Percentiles rank a stretch among this genome's conserved stretches.
Conservation (phyloP, 106 monocot species). For the Allium fistulosum region DNA sequence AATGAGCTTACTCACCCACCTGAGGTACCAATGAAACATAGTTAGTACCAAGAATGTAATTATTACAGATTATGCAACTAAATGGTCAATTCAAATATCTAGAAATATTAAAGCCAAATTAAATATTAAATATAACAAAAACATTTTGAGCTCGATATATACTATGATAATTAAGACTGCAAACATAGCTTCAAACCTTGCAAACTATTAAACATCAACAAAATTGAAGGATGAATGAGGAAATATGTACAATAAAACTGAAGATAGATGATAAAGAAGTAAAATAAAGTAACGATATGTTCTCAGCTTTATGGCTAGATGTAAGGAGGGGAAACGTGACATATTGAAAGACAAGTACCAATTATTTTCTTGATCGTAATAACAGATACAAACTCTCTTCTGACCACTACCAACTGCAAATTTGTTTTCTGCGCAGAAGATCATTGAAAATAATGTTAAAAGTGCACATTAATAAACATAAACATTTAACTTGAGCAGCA, state of each 20-base stretch:
- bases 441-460: neutral
- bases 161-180: too few relatives aligned
- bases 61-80: neutral
- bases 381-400: constrained; percentile 94
- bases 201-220: too few relatives aligned
- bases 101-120: neutral
- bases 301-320: too few relatives aligned
- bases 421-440: constrained; percentile 86
- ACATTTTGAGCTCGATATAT: too few relatives aligned
- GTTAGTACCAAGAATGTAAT: neutral
- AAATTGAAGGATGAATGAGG: neutral
- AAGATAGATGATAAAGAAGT: neutral
- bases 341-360: constrained; percentile 38
- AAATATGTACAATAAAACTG: neutral
- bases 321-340: too few relatives aligned
- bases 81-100: neutral
- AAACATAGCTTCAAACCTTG: too few relatives aligned
- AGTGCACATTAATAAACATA: neutral
- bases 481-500: neutral
- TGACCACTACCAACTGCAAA: constrained; percentile 99
- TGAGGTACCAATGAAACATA: constrained; percentile 17
- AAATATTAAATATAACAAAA: neutral
- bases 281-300: too few relatives aligned
- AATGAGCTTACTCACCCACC: constrained; percentile 98
- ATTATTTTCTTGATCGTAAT: constrained; percentile 97